phyloP scores from a whole-genome alignment of 2,329 filamentous ascomycete species.

The Fusarium chaquense region DNA sequence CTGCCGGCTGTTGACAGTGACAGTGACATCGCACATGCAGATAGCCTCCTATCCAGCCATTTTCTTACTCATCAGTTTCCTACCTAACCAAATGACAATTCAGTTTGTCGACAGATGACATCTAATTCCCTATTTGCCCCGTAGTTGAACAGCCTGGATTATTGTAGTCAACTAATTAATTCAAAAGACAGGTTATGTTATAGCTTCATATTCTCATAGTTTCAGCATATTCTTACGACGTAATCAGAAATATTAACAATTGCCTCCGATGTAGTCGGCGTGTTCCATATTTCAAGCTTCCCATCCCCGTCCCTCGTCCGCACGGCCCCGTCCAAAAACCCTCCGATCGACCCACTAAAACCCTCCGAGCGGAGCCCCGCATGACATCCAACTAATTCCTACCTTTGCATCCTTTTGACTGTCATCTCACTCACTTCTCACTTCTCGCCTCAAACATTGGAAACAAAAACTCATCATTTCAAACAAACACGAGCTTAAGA shows the following conservation, averaged over 20 bases:
- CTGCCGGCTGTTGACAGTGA: neutral
- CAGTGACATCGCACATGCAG: neutral
- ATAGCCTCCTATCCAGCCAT: neutral
- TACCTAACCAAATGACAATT: neutral
- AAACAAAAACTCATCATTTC: neutral
- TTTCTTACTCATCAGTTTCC: neutral
- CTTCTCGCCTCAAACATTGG: neutral
- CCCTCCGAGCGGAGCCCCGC: slow-evolving; percentile 7
- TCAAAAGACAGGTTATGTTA: neutral
- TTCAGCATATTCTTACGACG: no score
- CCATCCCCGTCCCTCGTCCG: neutral
- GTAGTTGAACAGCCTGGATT: neutral
- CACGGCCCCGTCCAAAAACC: neutral
- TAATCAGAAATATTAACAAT: neutral
- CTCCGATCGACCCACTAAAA: slow-evolving; percentile 8
- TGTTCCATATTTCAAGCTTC: neutral
- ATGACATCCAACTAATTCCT: neutral
- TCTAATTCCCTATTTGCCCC: neutral
- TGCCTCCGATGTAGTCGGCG: neutral
- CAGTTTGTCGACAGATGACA: neutral
- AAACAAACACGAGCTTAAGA: neutral
- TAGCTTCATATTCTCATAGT: neutral
- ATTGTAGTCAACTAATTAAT: neutral
- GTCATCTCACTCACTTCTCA: neutral
- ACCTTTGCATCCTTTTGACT: neutral